Base-by-base conservation (phyloP, 2,329 filamentous ascomycete species). In the Cordyceps tenuipes region DNA sequence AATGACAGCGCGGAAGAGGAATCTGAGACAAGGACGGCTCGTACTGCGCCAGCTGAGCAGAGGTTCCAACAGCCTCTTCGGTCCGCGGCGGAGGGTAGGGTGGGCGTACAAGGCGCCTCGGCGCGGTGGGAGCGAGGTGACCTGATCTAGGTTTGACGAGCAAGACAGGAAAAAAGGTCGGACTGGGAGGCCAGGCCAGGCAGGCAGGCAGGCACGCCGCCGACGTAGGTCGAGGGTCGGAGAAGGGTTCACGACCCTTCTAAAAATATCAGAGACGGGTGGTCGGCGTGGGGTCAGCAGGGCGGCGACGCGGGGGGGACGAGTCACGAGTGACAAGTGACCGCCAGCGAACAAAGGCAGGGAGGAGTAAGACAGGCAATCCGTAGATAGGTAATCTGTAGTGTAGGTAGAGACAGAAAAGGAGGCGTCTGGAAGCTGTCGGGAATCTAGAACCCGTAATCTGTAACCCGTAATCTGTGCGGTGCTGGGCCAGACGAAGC, bases 201-300 rank as follows among this genome's bases (percentile, higher is more conserved):
- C n/a, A n/a, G n/a, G n/a, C n/a, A n/a, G n/a, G 23, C 5, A 47
- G 34, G 7, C 41, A 34, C 48, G 57, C 39, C 48, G 48, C 55
- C 31, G 46, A 50, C 44, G 55, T 29, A 26, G 55, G 17, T 44
- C n/a, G 21, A 48, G 23, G 13, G 13, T 41, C 13, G 46, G n/a
- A n/a, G n/a, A 15, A 36, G 29, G 31, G 31, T 36, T 12, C n/a
- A 52, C 55, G 31, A 31, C 29, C 9, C 41, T 34, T 43, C 34
- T 51, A 46, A 29, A 29, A 29, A 29, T 46, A 36, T 58, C 55
- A 58, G 55, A 58, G 47, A 36, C 56, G 47, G 56, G 39, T 58
- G 51, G 48, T 58, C 56, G 56, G 56, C 56, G 56, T 58, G 56
- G 56, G 56, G 56, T 58, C 56, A 51, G 56, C 56, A 44, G 56